Evolutionary conservation across 768 basidiomycete species (phyloP).

Genomic region (Brasilioporus rufonigricans): DNA sequence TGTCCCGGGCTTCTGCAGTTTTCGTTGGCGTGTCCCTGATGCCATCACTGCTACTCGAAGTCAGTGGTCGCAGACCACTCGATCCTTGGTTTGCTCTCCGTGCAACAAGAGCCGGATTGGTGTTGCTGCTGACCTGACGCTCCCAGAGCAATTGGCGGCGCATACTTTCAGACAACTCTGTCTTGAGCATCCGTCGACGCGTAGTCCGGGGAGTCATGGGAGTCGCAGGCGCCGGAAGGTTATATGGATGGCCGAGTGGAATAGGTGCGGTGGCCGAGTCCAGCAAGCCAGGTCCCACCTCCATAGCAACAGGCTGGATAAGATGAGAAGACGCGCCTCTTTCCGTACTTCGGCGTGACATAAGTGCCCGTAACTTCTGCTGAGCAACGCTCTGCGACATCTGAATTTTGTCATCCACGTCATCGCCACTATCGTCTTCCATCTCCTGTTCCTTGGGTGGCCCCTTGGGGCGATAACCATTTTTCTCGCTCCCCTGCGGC

Average conservation of each 20-base stretch:
- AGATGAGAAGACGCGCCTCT: constrained; percentile 19
- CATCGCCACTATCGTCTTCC: constrained; percentile 60
- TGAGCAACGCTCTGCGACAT: constrained; percentile 69
- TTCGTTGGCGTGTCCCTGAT: constrained; percentile 11
- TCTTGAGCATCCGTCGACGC: constrained; percentile 76
- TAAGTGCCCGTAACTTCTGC: constrained; percentile 59
- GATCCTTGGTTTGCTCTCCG: constrained; percentile 29
- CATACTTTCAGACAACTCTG: constrained; percentile 83
- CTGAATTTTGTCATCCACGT: constrained; percentile 49
- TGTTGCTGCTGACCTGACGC: constrained; percentile 57
- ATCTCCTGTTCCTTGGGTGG: constrained; percentile 63
- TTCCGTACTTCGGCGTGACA: constrained; percentile 43
- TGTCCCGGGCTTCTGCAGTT: constrained; percentile 31
- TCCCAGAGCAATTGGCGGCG: constrained; percentile 82
- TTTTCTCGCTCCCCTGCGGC: constrained; percentile 28
- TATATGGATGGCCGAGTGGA: constrained; percentile 65
- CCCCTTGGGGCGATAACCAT: constrained; percentile 61
- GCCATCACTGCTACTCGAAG: constrained; percentile 27
- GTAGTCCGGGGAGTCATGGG: constrained; percentile 87
- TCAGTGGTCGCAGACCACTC: constrained; percentile 34
- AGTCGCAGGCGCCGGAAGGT: constrained; percentile 59
- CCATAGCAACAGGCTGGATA: constrained; percentile 17
- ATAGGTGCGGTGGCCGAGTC: constrained; percentile 49
- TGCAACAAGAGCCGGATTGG: constrained; percentile 41
- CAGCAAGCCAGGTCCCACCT: constrained; percentile 19